Conservation (phyloP, 148 eudicot species). For the Diospyros kaki region DNA sequence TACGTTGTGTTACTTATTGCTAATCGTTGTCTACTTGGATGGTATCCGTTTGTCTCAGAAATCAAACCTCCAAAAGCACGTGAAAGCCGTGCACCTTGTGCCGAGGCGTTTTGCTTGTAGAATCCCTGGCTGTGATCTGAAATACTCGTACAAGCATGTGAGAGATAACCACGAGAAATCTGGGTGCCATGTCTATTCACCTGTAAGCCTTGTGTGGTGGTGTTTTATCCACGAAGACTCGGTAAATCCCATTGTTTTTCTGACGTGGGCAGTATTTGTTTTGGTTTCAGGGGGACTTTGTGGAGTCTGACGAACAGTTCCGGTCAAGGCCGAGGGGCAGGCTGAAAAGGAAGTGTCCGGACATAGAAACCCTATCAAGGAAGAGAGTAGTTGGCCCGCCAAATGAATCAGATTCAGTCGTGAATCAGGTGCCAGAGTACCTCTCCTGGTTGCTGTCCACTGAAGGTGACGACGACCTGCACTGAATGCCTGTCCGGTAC, state of each 20-base stretch:
- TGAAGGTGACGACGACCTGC: conserved; percentile 22
- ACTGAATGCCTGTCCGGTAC: no score
- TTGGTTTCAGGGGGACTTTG: conserved; percentile 47
- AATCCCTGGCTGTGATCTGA: conserved; percentile 72
- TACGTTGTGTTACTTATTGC: no score
- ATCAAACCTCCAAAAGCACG: conserved; percentile 81
- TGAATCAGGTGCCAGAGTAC: conserved; percentile 29
- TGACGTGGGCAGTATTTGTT: not conserved
- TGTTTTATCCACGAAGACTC: not conserved
- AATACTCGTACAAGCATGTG: conserved; percentile 84
- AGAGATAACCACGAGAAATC: conserved; percentile 85
- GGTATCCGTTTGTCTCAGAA: conserved; percentile 35
- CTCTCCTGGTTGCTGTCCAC: conserved; percentile 27
- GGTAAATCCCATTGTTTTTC: not conserved
- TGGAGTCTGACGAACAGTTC: conserved; percentile 42
- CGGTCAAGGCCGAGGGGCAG: conserved; percentile 53
- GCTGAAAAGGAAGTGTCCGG: conserved; percentile 31
- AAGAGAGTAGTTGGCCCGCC: conserved; percentile 44
- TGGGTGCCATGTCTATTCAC: conserved; percentile 53
- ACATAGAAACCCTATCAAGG: conserved; percentile 31
- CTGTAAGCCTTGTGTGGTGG: no score
- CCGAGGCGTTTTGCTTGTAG: conserved; percentile 55
- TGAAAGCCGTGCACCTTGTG: conserved; percentile 69
- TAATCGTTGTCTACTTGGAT: no score
- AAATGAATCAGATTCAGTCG: conserved; percentile 16